These are phyloP conservation scores for Isabelozyma heimii DNA, from an alignment of 805 yeast genomes.

Conservation along the genomic window DNA sequence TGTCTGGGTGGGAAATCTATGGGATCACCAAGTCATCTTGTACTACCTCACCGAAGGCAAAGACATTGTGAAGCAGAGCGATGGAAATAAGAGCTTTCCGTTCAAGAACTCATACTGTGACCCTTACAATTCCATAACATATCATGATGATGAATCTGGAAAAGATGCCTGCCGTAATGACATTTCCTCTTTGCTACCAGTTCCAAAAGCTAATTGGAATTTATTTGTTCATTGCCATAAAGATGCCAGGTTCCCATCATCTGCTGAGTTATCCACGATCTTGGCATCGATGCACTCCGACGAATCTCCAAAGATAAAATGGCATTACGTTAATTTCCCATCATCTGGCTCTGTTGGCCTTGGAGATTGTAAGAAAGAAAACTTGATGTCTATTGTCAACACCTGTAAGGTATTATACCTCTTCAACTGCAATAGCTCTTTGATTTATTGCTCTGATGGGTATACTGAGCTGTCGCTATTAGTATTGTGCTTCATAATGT, in stretches of 20 bases:
- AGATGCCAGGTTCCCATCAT: conserved; percentile 53
- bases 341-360: conserved; percentile 81
- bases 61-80: conserved; percentile 3
- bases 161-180: conserved; percentile 17
- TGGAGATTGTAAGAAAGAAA: conserved; percentile 64
- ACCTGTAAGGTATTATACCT: conserved; percentile 64
- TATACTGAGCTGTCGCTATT: conserved; percentile 88
- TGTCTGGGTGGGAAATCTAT: conserved; percentile 81
- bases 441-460: conserved; percentile 84
- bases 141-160: conserved; percentile 19
- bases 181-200: conserved; percentile 21
- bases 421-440: conserved; percentile 35
- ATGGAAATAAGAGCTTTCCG: conserved; percentile 4
- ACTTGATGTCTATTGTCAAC: conserved; percentile 61
- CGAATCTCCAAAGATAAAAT: not conserved
- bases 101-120: conserved; percentile 45
- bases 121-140: conserved; percentile 50
- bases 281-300: conserved; percentile 15
- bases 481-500: conserved; percentile 67
- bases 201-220: conserved; percentile 55
- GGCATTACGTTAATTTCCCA: conserved; percentile 59
- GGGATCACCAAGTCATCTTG: conserved; percentile 56
- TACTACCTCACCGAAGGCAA: conserved; percentile 6
- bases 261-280: conserved; percentile 33
- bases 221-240: conserved; percentile 59